These are phyloP conservation scores for Trichocladium uniseriatum DNA, from an alignment of 495 filamentous ascomycete genomes.

Conservation along the genomic window DNA sequence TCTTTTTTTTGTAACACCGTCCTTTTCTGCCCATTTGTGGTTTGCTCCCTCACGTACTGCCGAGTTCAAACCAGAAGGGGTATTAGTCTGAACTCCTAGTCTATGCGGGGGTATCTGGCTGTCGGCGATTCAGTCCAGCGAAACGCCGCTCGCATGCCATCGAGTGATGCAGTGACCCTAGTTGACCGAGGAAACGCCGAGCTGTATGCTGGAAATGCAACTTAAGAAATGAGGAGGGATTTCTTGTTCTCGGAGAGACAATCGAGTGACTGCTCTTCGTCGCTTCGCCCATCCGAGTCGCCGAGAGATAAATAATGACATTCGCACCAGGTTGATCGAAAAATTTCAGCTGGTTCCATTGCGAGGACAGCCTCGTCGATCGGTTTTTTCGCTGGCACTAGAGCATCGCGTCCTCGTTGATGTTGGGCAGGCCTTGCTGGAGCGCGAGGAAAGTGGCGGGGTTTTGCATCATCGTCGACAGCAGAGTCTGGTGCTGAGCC, in stretches of 20 bases:
- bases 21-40: no score
- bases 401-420: constrained; percentile 40
- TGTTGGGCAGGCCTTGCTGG: constrained; percentile 34
- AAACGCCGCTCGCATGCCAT: constrained; percentile 9
- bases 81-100: constrained; percentile 23
- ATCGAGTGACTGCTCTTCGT: no score
- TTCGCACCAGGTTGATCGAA: no score
- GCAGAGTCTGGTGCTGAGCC: constrained; percentile 29
- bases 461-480: constrained; percentile 33
- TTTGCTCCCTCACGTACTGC: no score
- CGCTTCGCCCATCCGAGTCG: not conserved
- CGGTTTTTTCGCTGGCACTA: constrained; percentile 12
- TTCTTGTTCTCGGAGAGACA: not conserved
- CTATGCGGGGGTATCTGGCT: constrained; percentile 21
- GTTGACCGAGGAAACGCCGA: constrained; percentile 17
- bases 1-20: not conserved
- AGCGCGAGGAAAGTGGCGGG: constrained; percentile 23
- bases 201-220: constrained; percentile 21
- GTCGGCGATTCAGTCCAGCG: constrained; percentile 10
- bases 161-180: constrained; percentile 15
- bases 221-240: constrained; percentile 1
- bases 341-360: not conserved
- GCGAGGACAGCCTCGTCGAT: not conserved
- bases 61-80: constrained; percentile 11
- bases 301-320: not conserved